A percentile compares a stretch with the other conserved stretches of the same genome.
Evolutionary conservation across 2,329 filamentous ascomycete species (phyloP).

Genomic region (Colletotrichum sp.): DNA sequence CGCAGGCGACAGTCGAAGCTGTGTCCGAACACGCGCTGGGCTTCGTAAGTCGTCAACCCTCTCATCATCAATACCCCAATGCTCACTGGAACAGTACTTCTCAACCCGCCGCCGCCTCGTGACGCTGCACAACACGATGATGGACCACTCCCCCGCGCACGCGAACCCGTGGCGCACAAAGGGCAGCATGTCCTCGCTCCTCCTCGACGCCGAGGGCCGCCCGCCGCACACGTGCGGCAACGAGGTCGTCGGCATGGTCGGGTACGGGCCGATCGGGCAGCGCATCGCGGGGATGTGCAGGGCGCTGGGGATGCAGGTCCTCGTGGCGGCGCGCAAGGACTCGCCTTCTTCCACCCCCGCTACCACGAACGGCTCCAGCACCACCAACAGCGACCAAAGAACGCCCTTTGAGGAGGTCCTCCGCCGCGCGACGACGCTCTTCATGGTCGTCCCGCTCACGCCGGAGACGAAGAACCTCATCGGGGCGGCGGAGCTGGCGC

Average conservation of each 20-base stretch:
- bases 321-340: constrained; percentile 27
- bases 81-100: constrained; percentile 19
- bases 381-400: not conserved
- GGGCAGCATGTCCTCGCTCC: constrained; percentile 20
- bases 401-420: constrained; percentile 25
- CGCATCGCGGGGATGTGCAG: constrained; percentile 25
- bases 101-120: constrained; percentile 25
- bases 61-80: not conserved
- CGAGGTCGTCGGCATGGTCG: constrained; percentile 31
- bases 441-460: constrained; percentile 27
- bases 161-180: constrained; percentile 22
- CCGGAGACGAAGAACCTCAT: constrained; percentile 25
- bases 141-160: constrained; percentile 1
- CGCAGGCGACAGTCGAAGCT: constrained; percentile 23
- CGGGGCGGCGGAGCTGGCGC: constrained; percentile 18
- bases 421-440: constrained; percentile 25
- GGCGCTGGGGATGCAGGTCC: constrained; percentile 26
- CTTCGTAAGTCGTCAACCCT: constrained; percentile 4
- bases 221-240: constrained; percentile 30
- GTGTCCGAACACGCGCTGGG: constrained; percentile 28
- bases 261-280: constrained; percentile 29
- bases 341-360: not conserved
- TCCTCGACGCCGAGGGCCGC: constrained; percentile 21
- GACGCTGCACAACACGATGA: constrained; percentile 24
- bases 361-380: not conserved